Evolutionary conservation across 23 red algal genomes (phyloP).

Genomic region (Chondrus crispus): DNA sequence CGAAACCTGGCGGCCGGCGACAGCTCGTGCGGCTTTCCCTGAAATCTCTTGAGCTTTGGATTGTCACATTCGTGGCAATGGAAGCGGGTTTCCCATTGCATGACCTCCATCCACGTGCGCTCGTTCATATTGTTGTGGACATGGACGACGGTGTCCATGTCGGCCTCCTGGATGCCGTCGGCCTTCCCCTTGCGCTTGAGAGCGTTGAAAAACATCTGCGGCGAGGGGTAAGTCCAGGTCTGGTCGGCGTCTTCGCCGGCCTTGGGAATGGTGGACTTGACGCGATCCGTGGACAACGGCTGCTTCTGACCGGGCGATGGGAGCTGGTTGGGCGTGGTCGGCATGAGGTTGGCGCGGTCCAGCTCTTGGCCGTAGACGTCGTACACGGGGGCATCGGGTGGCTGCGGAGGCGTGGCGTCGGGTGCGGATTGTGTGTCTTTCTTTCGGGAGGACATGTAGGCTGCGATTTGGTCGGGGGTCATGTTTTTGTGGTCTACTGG

Average conservation of each 20-base stretch:
- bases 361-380: slow-evolving; percentile 79
- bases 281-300: slow-evolving; percentile 57
- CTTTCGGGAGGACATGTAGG: neutral
- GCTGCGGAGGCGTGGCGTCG: neutral
- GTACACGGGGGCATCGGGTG: slow-evolving; percentile 14
- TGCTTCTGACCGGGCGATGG: slow-evolving; percentile 68
- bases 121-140: slow-evolving; percentile 92
- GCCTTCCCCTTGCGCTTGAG: slow-evolving; percentile 82
- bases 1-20: slow-evolving; percentile 72
- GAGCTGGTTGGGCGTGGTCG: slow-evolving; percentile 69
- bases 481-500: neutral
- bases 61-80: slow-evolving; percentile 67
- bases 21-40: slow-evolving; percentile 63
- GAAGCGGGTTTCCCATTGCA: slow-evolving; percentile 64
- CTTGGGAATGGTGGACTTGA: slow-evolving; percentile 72
- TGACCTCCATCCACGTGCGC: slow-evolving; percentile 69
- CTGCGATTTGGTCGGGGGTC: neutral
- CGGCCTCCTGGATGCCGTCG: slow-evolving; percentile 55
- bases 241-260: neutral
- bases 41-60: slow-evolving; percentile 49
- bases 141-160: slow-evolving; percentile 73
- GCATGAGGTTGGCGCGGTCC: slow-evolving; percentile 73
- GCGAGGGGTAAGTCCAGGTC: slow-evolving; percentile 79
- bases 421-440: neutral
- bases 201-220: slow-evolving; percentile 87